A percentile compares a stretch with the other conserved stretches of the same genome.
phyloP scores from a whole-genome alignment of 495 filamentous ascomycete species.

The Chaetomidium leptoderma region DNA sequence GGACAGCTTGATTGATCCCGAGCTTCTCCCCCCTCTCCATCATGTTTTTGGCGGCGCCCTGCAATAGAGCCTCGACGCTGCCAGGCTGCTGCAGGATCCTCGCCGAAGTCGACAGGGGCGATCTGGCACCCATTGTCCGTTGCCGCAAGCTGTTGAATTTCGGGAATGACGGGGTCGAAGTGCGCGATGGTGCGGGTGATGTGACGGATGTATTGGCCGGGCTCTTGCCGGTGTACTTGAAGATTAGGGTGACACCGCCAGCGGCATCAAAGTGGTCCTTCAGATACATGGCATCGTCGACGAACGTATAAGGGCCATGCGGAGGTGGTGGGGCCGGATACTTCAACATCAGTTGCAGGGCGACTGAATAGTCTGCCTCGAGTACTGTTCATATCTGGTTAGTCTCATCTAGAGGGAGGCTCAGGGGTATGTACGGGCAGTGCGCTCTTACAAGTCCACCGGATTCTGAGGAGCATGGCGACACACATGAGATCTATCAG shows the following conservation, averaged over 20 bases:
- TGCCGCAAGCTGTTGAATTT: slow-evolving; percentile 32
- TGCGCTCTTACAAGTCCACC: slow-evolving; percentile 72
- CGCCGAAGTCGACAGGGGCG: slow-evolving; percentile 53
- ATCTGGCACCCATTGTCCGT: slow-evolving; percentile 37
- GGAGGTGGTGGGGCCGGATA: slow-evolving; percentile 66
- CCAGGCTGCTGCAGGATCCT: slow-evolving; percentile 58
- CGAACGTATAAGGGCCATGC: slow-evolving; percentile 67
- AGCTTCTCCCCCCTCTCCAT: slow-evolving; percentile 78
- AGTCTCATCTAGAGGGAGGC: too few species aligned
- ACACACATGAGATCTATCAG: slow-evolving; percentile 86
- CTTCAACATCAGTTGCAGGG: slow-evolving; percentile 72
- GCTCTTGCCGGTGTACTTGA: slow-evolving; percentile 71
- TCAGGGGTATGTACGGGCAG: background rate
- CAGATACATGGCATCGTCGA: slow-evolving; percentile 84
- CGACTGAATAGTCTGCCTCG: slow-evolving; percentile 77
- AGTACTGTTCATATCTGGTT: slow-evolving; percentile 59
- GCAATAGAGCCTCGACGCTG: slow-evolving; percentile 71
- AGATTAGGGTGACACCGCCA: slow-evolving; percentile 69
- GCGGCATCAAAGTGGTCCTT: slow-evolving; percentile 67
- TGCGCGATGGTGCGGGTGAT: slow-evolving; percentile 35
- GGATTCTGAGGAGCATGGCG: slow-evolving; percentile 87
- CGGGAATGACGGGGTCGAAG: slow-evolving; percentile 32
- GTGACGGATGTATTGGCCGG: slow-evolving; percentile 46
- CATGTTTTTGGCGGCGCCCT: slow-evolving; percentile 80
- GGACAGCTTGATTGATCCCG: slow-evolving; percentile 84